Conservation (phyloP, 176 grass and related monocot species). For the Coix lacrymajobi region DNA sequence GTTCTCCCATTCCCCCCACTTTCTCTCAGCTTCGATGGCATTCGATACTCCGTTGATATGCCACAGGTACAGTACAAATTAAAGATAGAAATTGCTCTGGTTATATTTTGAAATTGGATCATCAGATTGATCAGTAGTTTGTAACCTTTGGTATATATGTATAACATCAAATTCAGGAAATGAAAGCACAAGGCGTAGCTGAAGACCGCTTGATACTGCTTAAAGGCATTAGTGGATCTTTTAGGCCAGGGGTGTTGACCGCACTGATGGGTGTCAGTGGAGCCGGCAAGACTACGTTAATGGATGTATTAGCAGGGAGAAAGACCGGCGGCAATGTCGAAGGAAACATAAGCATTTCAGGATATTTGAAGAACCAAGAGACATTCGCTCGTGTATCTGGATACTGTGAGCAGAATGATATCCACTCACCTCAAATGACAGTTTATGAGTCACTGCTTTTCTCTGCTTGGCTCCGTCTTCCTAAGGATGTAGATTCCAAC, state of each 20-base stretch:
- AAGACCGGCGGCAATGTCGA: constrained; percentile 86
- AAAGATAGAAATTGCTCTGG: background rate
- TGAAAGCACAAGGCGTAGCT: constrained; percentile 70
- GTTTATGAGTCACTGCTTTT: constrained; percentile 79
- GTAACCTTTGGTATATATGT: background rate
- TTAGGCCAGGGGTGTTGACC: constrained; percentile 87
- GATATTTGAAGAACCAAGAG: constrained; percentile 88
- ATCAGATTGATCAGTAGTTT: background rate
- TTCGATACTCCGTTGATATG: constrained; percentile 52
- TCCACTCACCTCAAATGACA: constrained; percentile 88
- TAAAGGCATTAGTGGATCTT: constrained; percentile 81
- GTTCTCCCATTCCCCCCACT: constrained; percentile 46
- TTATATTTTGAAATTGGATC: background rate
- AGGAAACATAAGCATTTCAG: constrained; percentile 77
- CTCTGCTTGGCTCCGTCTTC: constrained; percentile 88
- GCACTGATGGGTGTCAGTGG: constrained; percentile 97
- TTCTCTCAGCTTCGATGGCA: constrained; percentile 38
- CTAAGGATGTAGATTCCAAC: constrained; percentile 62
- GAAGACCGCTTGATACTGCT: constrained; percentile 74
- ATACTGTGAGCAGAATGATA: constrained; percentile 90
- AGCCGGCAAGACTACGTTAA: constrained; percentile 86
- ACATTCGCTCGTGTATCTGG: constrained; percentile 92
- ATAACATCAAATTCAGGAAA: constrained; percentile 48
- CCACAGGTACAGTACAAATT: constrained; percentile 44
- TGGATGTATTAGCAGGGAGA: constrained; percentile 97